These are phyloP conservation scores for Fusarium buxicola DNA, from an alignment of 2,329 filamentous ascomycete genomes.

Conservation along the genomic window DNA sequence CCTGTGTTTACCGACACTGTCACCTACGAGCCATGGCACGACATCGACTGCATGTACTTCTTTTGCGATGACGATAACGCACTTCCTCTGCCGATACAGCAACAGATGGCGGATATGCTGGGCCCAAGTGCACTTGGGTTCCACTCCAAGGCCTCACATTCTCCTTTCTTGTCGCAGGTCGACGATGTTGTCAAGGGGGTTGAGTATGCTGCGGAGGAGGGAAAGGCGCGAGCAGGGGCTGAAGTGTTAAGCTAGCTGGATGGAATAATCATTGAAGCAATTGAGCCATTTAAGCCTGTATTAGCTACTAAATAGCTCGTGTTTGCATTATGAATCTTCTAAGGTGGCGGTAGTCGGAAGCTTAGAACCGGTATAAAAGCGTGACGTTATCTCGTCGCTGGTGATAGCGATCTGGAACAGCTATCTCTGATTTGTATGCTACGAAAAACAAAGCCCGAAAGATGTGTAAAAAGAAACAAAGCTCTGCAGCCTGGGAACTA, in stretches of 20 bases:
- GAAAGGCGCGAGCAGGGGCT: constrained; percentile 1
- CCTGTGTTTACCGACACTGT: constrained; percentile 37
- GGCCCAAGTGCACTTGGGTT: constrained; percentile 16
- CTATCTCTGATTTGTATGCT: no score
- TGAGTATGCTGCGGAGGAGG: constrained; percentile 26
- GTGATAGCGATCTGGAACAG: no score
- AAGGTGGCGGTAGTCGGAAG: no score
- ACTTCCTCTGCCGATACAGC: constrained; percentile 33
- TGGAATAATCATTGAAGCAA: accelerated
- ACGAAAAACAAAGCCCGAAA: no score
- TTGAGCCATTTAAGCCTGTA: no score
- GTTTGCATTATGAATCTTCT: no score
- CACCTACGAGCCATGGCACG: constrained; percentile 45
- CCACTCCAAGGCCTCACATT: constrained; percentile 27
- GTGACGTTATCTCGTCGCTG: no score
- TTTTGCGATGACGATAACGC: constrained; percentile 42
- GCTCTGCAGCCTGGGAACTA: no score
- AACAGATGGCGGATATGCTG: constrained; percentile 32
- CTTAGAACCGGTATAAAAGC: no score
- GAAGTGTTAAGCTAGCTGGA: not conserved
- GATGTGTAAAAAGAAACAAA: no score
- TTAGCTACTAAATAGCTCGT: no score
- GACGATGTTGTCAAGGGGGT: constrained; percentile 31
- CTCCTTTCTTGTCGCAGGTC: constrained; percentile 25
- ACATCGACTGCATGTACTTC: constrained; percentile 45